Evolutionary conservation across 2,329 filamentous ascomycete species (phyloP), one percentile per base, ranked within the genome.

Genomic region (Scedosporium apiospermum): DNA sequence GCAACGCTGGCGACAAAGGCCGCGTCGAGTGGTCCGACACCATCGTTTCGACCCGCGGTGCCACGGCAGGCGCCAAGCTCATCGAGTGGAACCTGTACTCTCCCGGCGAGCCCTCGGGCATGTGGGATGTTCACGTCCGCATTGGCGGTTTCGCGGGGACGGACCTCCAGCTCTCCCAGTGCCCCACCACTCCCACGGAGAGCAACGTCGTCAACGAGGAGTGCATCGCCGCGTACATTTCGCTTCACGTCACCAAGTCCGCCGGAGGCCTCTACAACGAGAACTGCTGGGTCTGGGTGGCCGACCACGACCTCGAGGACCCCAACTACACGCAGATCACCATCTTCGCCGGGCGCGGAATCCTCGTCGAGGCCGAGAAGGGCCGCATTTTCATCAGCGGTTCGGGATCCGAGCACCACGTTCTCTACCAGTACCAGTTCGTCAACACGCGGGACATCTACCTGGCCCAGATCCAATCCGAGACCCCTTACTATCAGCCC

Each of bases 81-180:
- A 84, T 92, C 63, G 81, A 93, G 70, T 92, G 87, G 79, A 93
- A 93, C 70, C 76, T 92, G 16, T 80, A 78, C 59, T 78, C 78
- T 16, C 68, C 73, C 3, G 69, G 69, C 4, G 51, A 67, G 61
- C 78, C 80, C 14, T 76, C 76, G 6, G 85, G 84, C 4, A 80
- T 88, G 73, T 93, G 89, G 89, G 90, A 93, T 70, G 83, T 88
- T 10, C 89, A 93, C 73, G 84, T 89, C 69, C 86, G 90, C 66
- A 82, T 93, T 60, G 89, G 88, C 65, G 90, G 89, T 3, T 86
- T 84, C 60, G 83, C 85, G 1, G 89, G 89, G 42, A 90, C 88
- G 16, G 77, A 86, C 49, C 80, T 91, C 6, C 85, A 89, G 71
- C 82, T 84, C 12, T 80, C 85, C 64, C 83, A 84, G 62, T 95